Evolutionary conservation across 2,329 filamentous ascomycete genomes (phyloP).

Genomic region (Calonectria ilicicola): DNA sequence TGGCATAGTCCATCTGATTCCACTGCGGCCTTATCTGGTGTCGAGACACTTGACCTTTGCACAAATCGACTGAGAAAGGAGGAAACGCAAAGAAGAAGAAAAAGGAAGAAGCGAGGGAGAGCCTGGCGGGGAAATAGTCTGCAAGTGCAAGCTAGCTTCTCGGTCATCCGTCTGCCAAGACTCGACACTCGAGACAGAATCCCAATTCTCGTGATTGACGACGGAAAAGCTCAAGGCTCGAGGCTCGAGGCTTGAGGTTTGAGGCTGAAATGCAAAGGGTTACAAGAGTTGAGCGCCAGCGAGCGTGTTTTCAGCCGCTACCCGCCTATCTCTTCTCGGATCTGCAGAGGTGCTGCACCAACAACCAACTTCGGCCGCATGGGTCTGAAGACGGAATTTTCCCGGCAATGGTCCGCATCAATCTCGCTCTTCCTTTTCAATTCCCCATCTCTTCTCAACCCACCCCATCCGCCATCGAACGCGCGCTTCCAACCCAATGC

Average conservation of each 20-base stretch:
- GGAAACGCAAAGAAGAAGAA: not conserved
- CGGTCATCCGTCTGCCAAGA: not conserved
- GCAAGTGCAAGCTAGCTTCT: constrained; percentile 42
- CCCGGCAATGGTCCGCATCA: constrained; percentile 7
- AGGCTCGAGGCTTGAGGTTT: not conserved
- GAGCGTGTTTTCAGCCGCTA: constrained; percentile 15
- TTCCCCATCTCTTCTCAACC: not conserved
- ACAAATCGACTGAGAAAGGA: constrained; percentile 23
- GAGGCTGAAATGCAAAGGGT: not conserved
- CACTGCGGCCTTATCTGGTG: constrained; percentile 23
- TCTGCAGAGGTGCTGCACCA: constrained; percentile 14
- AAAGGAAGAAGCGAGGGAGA: constrained; percentile 6
- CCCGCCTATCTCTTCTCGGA: constrained; percentile 5
- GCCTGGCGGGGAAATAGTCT: constrained; percentile 29
- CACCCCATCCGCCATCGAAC: not conserved
- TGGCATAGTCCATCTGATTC: constrained; percentile 38
- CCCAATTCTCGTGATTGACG: constrained; percentile 6
- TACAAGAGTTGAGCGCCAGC: constrained; percentile 11
- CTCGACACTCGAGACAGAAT: constrained; percentile 11
- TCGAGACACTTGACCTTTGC: constrained; percentile 34
- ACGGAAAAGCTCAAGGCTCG: constrained; percentile 3
- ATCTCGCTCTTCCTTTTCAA: not conserved
- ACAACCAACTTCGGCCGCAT: constrained; percentile 1
- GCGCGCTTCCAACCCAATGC: not conserved
- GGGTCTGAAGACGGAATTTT: constrained; percentile 18